phyloP scores from a whole-genome alignment of 2,329 filamentous ascomycete genomes.

The Orbilia blumenaviensis region DNA sequence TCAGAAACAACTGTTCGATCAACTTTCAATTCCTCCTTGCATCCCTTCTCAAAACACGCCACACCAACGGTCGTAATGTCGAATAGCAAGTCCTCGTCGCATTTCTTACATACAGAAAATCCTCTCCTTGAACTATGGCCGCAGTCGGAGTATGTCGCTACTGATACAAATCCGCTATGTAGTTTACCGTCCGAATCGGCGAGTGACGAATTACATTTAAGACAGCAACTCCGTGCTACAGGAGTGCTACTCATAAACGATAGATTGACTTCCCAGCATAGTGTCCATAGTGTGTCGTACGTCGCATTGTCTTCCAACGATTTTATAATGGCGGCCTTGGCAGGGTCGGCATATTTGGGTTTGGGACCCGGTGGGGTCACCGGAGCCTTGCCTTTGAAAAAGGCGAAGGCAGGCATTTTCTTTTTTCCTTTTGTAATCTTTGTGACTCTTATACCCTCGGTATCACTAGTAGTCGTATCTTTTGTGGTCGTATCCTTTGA shows the following conservation, averaged over 20 bases:
- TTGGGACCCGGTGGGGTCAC: background rate
- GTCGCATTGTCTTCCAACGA: conserved; percentile 38
- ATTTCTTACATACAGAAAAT: conserved; percentile 41
- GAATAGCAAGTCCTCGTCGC: conserved; percentile 45
- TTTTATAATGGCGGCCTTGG: conserved; percentile 43
- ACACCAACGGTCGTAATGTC: conserved; percentile 46
- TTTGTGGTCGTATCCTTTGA: background rate
- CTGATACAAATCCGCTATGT: conserved; percentile 34
- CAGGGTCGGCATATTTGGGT: conserved; percentile 42
- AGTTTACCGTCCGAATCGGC: conserved; percentile 36
- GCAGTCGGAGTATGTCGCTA: conserved; percentile 31
- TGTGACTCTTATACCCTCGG: background rate
- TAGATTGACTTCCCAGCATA: conserved; percentile 49
- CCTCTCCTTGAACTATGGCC: conserved; percentile 15
- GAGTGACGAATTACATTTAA: conserved; percentile 40
- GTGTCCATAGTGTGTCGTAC: conserved; percentile 26
- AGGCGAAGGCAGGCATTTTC: conserved; percentile 13
- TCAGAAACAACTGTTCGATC: conserved; percentile 25
- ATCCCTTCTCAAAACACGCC: conserved; percentile 33
- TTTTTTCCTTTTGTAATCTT: background rate
- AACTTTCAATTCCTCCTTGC: conserved; percentile 44
- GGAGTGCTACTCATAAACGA: conserved; percentile 41
- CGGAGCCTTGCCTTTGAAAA: conserved; percentile 6
- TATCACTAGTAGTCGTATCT: background rate
- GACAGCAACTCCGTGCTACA: conserved; percentile 27